These are phyloP conservation scores for Friedmanniomyces simplex DNA, from an alignment of 495 filamentous ascomycete genomes.

Conservation along the genomic window DNA sequence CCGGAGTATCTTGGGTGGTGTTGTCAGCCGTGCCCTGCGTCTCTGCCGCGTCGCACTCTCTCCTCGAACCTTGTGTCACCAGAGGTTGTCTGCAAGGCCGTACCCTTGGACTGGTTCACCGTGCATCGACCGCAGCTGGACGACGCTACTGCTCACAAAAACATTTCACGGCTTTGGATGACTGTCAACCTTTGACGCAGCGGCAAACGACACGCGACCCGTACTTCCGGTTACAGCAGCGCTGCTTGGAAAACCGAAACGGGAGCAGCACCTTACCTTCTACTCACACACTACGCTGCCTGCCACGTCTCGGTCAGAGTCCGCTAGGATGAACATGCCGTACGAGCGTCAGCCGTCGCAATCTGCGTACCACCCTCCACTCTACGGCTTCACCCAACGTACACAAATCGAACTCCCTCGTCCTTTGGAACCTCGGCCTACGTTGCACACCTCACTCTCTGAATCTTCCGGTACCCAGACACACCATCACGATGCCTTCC, in stretches of 20 bases:
- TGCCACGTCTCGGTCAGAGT: background rate
- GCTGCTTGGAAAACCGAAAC: background rate
- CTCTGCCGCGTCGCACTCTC: background rate
- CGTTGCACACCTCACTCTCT: slow-evolving; percentile 4
- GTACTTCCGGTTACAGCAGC: too few relatives aligned
- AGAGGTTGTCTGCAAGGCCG: too few relatives aligned
- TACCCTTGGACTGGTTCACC: too few relatives aligned
- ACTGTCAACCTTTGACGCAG: background rate
- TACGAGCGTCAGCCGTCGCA: background rate
- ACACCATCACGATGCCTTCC: slow-evolving; percentile 2
- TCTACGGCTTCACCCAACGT: background rate
- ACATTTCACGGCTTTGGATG: too few relatives aligned
- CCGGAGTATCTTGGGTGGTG: background rate
- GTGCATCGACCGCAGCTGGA: too few relatives aligned
- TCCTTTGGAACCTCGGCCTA: slow-evolving; percentile 16
- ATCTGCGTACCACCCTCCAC: background rate
- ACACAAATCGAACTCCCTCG: slow-evolving; percentile 8
- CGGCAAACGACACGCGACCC: background rate
- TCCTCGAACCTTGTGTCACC: too few relatives aligned
- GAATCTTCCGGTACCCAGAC: slow-evolving; percentile 4
- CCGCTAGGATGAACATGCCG: background rate
- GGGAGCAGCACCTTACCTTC: background rate
- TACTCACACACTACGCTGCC: background rate
- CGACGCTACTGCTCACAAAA: too few relatives aligned
- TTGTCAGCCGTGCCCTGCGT: background rate